phyloP scores from a whole-genome alignment of 2,329 filamentous ascomycete genomes.

The Colletotrichum neosansevieriae region DNA sequence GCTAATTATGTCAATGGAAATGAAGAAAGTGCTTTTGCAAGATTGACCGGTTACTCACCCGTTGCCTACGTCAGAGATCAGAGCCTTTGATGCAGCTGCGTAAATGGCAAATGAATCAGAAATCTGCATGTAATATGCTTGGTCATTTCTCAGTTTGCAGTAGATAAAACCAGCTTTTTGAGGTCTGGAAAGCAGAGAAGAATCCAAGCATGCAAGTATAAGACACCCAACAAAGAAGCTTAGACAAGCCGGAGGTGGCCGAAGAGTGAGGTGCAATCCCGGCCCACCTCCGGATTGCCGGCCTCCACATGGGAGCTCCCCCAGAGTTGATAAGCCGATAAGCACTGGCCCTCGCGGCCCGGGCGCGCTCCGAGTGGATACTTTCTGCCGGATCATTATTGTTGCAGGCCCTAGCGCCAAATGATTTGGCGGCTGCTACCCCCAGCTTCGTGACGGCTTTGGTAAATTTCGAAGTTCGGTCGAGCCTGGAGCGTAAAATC shows the following conservation, averaged over 20 bases:
- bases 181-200: neutral
- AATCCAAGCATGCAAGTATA: too few species aligned
- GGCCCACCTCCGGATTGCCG: slow-evolving; percentile 32
- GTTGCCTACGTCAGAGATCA: too few species aligned
- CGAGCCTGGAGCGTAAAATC: slow-evolving; percentile 30
- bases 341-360: slow-evolving; percentile 15
- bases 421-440: slow-evolving; percentile 55
- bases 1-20: too few species aligned
- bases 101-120: too few species aligned
- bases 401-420: slow-evolving; percentile 53
- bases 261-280: slow-evolving; percentile 30
- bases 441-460: slow-evolving; percentile 53
- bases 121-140: too few species aligned
- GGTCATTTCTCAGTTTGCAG: too few species aligned
- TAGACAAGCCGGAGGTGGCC: slow-evolving; percentile 1
- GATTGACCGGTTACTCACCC: too few species aligned
- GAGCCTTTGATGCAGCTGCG: too few species aligned
- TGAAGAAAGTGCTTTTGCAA: too few species aligned
- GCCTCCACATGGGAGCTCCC: slow-evolving; percentile 17
- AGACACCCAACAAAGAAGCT: neutral
- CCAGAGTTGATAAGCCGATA: slow-evolving; percentile 3
- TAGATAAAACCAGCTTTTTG: too few species aligned
- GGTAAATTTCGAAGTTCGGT: slow-evolving; percentile 54
- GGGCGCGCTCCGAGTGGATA: slow-evolving; percentile 22
- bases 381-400: slow-evolving; percentile 50